Evolutionary conservation across 2,329 filamentous ascomycete species (phyloP).

Genomic region (Microdochium paspali): DNA sequence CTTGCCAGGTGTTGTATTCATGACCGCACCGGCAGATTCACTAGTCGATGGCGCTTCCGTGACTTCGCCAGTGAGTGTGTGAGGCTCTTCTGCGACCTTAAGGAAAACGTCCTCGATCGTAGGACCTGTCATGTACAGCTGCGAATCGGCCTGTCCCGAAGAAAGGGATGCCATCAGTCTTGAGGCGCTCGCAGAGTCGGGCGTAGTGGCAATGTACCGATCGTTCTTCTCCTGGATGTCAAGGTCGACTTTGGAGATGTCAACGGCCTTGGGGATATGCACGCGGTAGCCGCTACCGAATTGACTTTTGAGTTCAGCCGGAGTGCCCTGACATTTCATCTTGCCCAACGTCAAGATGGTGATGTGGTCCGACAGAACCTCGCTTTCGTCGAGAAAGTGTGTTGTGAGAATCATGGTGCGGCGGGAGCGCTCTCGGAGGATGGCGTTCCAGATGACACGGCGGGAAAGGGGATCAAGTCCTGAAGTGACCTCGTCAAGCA

Average conservation of each 20-base stretch:
- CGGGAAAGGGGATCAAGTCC: constrained; percentile 65
- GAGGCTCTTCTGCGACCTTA: constrained; percentile 48
- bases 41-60: constrained; percentile 5
- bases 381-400: constrained; percentile 18
- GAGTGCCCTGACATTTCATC: constrained; percentile 17
- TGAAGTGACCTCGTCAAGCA: constrained; percentile 66
- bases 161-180: constrained; percentile 39
- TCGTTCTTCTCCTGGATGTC: constrained; percentile 26
- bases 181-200: constrained; percentile 43
- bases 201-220: constrained; percentile 45
- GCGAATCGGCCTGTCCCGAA: constrained; percentile 40
- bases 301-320: constrained; percentile 16
- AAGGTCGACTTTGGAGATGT: constrained; percentile 9
- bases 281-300: constrained; percentile 20
- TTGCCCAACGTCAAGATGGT: constrained; percentile 16
- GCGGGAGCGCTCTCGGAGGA: constrained; percentile 13
- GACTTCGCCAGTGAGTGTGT: constrained; percentile 9
- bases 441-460: constrained; percentile 17
- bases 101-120: constrained; percentile 61
- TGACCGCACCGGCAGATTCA: constrained; percentile 3
- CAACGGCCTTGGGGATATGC: constrained; percentile 14
- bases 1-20: constrained; percentile 2
- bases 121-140: constrained; percentile 55
- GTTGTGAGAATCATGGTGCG: constrained; percentile 16
- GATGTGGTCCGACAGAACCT: constrained; percentile 15